Evolutionary conservation across 495 filamentous ascomycete species (phyloP), one percentile per base, ranked within the genome.

Genomic region (Penicillium turbatum): DNA sequence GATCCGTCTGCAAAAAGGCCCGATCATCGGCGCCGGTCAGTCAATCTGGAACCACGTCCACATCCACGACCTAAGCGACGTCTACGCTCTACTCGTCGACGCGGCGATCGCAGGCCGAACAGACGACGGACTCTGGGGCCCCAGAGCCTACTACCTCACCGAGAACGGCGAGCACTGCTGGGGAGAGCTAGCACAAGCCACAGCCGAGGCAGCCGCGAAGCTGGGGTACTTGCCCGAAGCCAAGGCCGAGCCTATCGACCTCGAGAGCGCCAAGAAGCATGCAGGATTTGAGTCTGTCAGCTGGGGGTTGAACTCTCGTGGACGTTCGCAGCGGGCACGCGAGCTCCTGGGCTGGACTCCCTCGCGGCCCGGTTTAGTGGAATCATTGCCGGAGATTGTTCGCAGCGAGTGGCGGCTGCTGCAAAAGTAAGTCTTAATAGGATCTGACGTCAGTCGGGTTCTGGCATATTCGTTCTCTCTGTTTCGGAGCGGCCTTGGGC

Each of bases 91-190:
- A 12, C 77, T 90, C n/a, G 80, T 85, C 9, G 81, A 87, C 35
- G 82, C 82, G 26, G 86, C 85, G 3, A 57, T 78, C 6, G 57
- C 65, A 11, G 74, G 74, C 24, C 78, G 75, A 9, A 51, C 50
- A 29, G 75, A 76, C 2, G 60, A 75, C 5, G 85, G 84, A 34
- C 76, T 86, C 9, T 95, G 87, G 82, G 86, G 84, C 1, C 63
- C 68, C 1, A 72, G 83, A 45, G 86, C 78, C 12, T 91, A 92
- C 68, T 91, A 85, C 67, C 81, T 90, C 51, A 72, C 77, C 24
- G 84, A 88, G 68, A 84, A 83, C 56, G 87, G 83, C 6, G 72
- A 84, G 60, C 82, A 86, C 61, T 65, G 68, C 40, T 92, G 86
- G 87, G 82, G 80, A 11, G 78, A 88, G 3, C 53, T 90, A 17